Conservation (phyloP, 345 rosid species). For the Clausena lansium region DNA sequence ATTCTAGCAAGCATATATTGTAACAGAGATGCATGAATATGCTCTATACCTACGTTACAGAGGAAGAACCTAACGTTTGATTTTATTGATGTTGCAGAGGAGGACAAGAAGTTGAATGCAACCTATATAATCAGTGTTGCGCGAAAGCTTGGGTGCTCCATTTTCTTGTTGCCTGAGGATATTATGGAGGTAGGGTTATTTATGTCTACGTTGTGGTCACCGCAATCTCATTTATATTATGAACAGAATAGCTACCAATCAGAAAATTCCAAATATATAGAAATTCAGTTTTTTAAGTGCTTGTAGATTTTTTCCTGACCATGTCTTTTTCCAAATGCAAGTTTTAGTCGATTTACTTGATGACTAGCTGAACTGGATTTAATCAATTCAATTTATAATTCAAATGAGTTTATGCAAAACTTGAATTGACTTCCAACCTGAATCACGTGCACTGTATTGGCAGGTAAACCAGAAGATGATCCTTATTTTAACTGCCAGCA, state of each 20-base stretch:
- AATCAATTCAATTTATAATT: background rate
- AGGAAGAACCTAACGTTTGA: slow-evolving; percentile 4
- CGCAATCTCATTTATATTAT: background rate
- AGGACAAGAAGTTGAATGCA: slow-evolving; percentile 92
- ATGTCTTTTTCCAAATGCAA: background rate
- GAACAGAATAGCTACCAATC: background rate
- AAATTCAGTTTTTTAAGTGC: background rate
- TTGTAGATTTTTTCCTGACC: background rate
- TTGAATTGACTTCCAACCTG: background rate
- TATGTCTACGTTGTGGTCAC: background rate
- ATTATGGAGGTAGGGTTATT: slow-evolving; percentile 70
- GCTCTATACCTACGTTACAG: background rate
- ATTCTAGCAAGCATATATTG: background rate
- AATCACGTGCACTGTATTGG: background rate
- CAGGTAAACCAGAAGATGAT: slow-evolving; percentile 99
- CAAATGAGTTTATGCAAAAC: background rate
- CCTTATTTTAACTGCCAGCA: slow-evolving; percentile 81
- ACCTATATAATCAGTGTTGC: slow-evolving; percentile 97
- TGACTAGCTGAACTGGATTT: background rate
- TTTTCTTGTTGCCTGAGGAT: slow-evolving; percentile 97
- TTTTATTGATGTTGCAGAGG: slow-evolving; percentile 56
- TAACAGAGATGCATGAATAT: background rate
- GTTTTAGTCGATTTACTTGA: background rate
- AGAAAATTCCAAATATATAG: too few species aligned
- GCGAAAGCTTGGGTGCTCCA: slow-evolving; percentile 95